These are phyloP conservation scores for Paramecium sonneborni DNA, from an alignment of 73 alveolate genomes.

Conservation along the genomic window DNA sequence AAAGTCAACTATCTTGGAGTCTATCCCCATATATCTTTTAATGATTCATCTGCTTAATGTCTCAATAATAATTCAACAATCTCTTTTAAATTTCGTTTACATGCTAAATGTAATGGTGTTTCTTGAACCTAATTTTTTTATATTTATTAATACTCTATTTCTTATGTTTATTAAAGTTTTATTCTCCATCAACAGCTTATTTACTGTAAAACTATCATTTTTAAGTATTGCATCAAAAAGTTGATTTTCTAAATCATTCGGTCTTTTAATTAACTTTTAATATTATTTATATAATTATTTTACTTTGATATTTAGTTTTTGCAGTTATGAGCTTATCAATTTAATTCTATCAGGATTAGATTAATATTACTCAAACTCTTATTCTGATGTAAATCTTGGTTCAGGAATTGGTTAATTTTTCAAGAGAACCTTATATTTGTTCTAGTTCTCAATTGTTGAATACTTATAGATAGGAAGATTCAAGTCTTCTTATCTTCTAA, in stretches of 20 bases:
- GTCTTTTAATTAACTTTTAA: neutral
- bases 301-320: neutral
- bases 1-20: neutral
- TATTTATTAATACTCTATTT: neutral
- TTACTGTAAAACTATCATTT: neutral
- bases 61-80: neutral
- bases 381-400: neutral
- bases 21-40: slow-evolving; percentile 1
- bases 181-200: neutral
- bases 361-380: neutral
- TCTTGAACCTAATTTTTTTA: neutral
- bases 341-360: neutral
- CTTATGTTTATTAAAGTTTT: neutral
- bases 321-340: neutral
- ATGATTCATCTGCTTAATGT: neutral
- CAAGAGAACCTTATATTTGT: neutral
- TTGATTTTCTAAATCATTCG: neutral
- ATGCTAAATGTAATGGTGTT: slow-evolving; percentile 30
- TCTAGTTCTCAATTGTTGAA: slow-evolving; percentile 6
- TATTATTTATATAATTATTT: neutral
- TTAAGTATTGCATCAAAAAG: neutral
- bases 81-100: neutral
- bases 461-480: neutral
- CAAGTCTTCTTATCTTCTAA: neutral
- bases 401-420: neutral